phyloP scores from a whole-genome alignment of 305 asterid species.

The Rubia tinctorum region DNA sequence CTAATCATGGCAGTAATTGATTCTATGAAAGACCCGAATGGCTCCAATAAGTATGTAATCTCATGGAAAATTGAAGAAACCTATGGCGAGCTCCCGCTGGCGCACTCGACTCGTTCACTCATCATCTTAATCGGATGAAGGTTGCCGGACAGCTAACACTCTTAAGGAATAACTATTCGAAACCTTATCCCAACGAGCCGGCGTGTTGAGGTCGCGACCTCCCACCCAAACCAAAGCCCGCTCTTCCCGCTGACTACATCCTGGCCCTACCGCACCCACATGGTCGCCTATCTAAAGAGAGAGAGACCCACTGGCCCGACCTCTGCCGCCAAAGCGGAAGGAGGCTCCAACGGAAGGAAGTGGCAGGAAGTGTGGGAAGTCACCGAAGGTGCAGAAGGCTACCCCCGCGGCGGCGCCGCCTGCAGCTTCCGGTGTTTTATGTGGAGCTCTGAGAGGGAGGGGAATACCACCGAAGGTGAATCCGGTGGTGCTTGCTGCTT shows the following conservation, averaged over 20 bases:
- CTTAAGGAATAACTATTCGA: conserved; percentile 62
- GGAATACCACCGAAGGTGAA: conserved; percentile 88
- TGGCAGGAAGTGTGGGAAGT: conserved; percentile 73
- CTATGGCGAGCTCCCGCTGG: conserved; percentile 58
- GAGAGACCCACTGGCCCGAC: conserved; percentile 37
- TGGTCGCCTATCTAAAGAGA: conserved; percentile 76
- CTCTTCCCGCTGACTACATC: conserved; percentile 33
- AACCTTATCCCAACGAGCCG: conserved; percentile 59
- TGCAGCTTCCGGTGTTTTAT: conserved; percentile 13
- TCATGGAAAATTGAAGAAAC: conserved; percentile 61
- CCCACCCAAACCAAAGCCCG: conserved; percentile 68
- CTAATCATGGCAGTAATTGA: too few relatives aligned
- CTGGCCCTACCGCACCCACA: conserved; percentile 56
- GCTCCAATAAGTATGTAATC: conserved; percentile 63
- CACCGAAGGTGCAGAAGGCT: conserved; percentile 41
- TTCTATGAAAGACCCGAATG: conserved; percentile 17
- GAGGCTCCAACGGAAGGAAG: conserved; percentile 18
- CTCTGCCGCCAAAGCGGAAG: conserved; percentile 33
- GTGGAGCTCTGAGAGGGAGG: conserved; percentile 52
- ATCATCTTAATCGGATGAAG: conserved; percentile 72
- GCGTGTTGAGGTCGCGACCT: conserved; percentile 91
- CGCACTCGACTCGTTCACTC: conserved; percentile 57
- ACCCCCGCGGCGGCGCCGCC: not conserved
- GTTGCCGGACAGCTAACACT: conserved; percentile 47
- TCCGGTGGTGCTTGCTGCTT: conserved; percentile 25